Base-by-base conservation (phyloP, 2,329 filamentous ascomycete species). In the Cladosporium sphaerospermum region DNA sequence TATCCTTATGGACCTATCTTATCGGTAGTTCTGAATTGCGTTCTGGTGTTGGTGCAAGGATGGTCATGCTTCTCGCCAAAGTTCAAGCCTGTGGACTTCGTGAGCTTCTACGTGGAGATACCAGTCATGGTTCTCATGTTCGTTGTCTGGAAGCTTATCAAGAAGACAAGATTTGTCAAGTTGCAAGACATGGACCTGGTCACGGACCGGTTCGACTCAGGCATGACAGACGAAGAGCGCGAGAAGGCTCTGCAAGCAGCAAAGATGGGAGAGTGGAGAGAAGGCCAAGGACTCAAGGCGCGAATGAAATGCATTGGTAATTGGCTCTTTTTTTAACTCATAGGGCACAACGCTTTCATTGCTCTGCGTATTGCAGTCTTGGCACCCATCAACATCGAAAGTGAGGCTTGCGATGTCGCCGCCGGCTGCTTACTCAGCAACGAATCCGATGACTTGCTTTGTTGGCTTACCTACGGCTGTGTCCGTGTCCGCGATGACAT, bases 31-130 rank as follows among this genome's bases (percentile, higher is more conserved):
- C 70, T 85, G 37, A 84, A 84, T 62, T 72, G 66, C 51, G 73
- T 85, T 23, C 71, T 86, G 9, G 77, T 86, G 3, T 71, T 85
- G 1, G 75, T 84, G 0, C 83, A 85, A 59, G 83, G 83, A 2
- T 86, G 79, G 79, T 76, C 70, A 59, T 80, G 76, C 51, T 85
- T 86, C 68, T 82, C 77, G 40, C 81, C 80, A 3, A 66, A 56
- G 2, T 86, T 85, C 61, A 72, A 74, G 45, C 71, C 69, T 2
- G 79, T 84, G 10, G 75, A 78, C 61, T 85, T 86, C 60, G 79
- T 86, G 44, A 83, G 79, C 55, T 62, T 57, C 40, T 81, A 86
- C 60, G 75, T 86, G 36, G 80, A 85, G 66, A 66, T 85, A 19
- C 79, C 81, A 0, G 60, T 85, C 54, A 82, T 85, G 75, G 57